Base-by-base conservation (phyloP, 257 asterid species). In the Nemophila menziesii region DNA sequence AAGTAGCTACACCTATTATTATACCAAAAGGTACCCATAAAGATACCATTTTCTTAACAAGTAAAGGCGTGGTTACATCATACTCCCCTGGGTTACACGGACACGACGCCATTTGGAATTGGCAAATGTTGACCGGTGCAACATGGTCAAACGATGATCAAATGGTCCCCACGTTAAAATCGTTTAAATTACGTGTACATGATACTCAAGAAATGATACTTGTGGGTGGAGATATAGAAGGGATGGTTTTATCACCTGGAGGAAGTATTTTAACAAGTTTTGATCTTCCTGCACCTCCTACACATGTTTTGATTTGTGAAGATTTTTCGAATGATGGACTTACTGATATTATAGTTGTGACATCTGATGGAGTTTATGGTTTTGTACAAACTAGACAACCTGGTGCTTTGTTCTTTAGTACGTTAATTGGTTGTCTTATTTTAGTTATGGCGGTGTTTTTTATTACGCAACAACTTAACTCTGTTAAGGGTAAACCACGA, bases 301-400 rank as follows among this genome's bases (percentile, higher is more conserved):
- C 94, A 1, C 93, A 90, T 24, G 72, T 89, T 5, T 59, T 90
- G 74, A 85, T 79, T 37, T 44, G 64, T 15, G 87, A 63, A 29
- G 99, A 90, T 59, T 90, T 85, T 53, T 90, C 99, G 16, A 81
- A 81, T 19, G 96, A 85, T 22, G 94, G 96, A 38, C 57, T 90
- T 46, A 77, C 86, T 0, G 99, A 90, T 69, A 62, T 90, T 8
- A 77, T 85, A 23, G 71, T 90, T 18, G 76, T 85, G 56, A 79
- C 94, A 46, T 70, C 92, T 12, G 70, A 58, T 36, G 99, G 99
- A 22, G 92, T 81, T 14, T 85, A 85, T 22, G 96, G 96, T 39
- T 90, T 90, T 56, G 93, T 81, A 23, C 99, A 90, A 65, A 81
- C 96, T 15, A 72, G 99, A 67, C 96, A 90, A 65, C 99, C 99